phyloP scores from a whole-genome alignment of 2,329 filamentous ascomycete genomes.

The Verticillium albo-atrum region DNA sequence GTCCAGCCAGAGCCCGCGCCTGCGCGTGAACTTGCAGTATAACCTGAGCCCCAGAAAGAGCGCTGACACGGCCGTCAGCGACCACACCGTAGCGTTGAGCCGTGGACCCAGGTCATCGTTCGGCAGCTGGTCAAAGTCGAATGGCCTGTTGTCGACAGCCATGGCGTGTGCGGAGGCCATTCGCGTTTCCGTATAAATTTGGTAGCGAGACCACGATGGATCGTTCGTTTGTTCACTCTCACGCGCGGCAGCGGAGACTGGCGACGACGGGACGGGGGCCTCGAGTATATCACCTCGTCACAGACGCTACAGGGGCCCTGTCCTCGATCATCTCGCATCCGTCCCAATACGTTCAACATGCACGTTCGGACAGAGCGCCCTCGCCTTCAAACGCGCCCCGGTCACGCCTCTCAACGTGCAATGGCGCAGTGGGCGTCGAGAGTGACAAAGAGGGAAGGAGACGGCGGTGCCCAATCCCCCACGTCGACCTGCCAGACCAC shows the following conservation, averaged over 20 bases:
- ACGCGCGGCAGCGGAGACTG: background rate
- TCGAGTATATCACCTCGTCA: background rate
- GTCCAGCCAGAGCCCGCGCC: conserved; percentile 12
- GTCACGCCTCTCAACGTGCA: background rate
- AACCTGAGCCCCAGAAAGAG: conserved; percentile 13
- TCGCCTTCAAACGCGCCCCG: background rate
- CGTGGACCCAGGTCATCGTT: conserved; percentile 9
- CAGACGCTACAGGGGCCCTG: background rate
- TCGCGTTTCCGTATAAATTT: background rate
- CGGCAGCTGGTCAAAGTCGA: conserved; percentile 7
- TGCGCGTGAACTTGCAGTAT: conserved; percentile 14
- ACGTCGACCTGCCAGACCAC: background rate
- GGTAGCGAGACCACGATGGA: background rate
- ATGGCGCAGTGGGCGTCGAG: background rate
- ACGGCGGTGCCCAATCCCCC: background rate
- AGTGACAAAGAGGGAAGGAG: background rate
- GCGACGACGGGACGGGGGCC: background rate
- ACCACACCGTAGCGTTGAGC: conserved; percentile 8
- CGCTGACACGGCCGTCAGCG: conserved; percentile 2
- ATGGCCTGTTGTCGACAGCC: background rate
- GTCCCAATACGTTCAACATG: background rate
- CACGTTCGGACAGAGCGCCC: background rate
- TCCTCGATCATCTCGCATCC: background rate
- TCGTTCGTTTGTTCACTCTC: background rate
- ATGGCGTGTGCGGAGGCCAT: background rate